Evolutionary conservation across 768 basidiomycete genomes (phyloP).

Genomic region (Gyrodon lividus): DNA sequence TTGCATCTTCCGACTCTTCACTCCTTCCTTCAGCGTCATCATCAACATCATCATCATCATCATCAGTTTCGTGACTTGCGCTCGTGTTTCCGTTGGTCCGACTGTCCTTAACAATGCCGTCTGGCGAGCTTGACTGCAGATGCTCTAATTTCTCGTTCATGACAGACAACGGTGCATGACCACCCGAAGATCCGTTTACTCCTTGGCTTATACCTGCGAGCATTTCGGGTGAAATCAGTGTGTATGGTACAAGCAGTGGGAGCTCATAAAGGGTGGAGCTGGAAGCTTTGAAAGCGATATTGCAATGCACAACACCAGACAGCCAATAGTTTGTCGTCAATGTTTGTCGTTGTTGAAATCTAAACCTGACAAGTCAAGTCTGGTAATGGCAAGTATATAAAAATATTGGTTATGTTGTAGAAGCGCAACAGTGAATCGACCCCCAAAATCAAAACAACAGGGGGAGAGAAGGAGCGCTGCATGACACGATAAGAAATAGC

Average conservation of each 20-base stretch:
- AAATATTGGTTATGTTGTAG: too few relatives aligned
- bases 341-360: not conserved
- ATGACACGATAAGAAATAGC: not conserved
- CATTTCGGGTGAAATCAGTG: slow-evolving; percentile 10
- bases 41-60: slow-evolving; percentile 5
- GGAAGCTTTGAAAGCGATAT: not conserved
- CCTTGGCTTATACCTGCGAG: not conserved
- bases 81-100: slow-evolving; percentile 21
- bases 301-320: not conserved
- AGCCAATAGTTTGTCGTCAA: not conserved
- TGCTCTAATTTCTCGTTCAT: slow-evolving; percentile 2
- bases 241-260: not conserved
- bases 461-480: too few relatives aligned
- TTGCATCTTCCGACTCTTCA: slow-evolving; percentile 6
- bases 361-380: not conserved
- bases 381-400: too few relatives aligned
- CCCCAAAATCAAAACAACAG: too few relatives aligned
- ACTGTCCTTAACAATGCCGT: not conserved
- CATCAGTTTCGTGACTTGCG: not conserved
- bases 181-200: not conserved
- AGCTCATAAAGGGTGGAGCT: slow-evolving; percentile 12
- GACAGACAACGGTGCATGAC: not conserved
- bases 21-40: slow-evolving; percentile 2
- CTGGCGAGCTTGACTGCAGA: not conserved
- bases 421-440: too few relatives aligned